Evolutionary conservation across 2,329 filamentous ascomycete genomes (phyloP).

Genomic region (Exophiala lecanii-corni): DNA sequence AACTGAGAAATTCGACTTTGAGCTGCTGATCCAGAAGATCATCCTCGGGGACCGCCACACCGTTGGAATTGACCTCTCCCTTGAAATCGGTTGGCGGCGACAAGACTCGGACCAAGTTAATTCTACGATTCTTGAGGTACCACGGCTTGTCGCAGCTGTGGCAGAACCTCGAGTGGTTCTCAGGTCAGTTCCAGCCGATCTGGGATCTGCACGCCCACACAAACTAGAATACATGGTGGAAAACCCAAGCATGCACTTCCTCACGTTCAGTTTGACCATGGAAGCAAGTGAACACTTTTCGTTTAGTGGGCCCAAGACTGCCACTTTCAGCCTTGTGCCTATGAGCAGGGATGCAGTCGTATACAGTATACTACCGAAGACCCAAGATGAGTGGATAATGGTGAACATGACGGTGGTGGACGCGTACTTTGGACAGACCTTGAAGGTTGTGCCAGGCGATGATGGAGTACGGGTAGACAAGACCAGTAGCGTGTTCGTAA

Average conservation of each 20-base stretch:
- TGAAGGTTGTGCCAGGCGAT: slow-evolving; percentile 69
- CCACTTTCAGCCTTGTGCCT: slow-evolving; percentile 74
- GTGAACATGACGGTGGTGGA: slow-evolving; percentile 76
- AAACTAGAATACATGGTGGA: slow-evolving; percentile 65
- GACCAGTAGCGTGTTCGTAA: slow-evolving; percentile 32
- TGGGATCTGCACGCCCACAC: slow-evolving; percentile 1
- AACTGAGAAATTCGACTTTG: slow-evolving; percentile 68
- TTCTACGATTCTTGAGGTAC: slow-evolving; percentile 67
- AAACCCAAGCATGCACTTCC: slow-evolving; percentile 89
- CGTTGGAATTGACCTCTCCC: slow-evolving; percentile 66
- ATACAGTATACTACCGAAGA: slow-evolving; percentile 68
- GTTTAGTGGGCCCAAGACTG: slow-evolving; percentile 82
- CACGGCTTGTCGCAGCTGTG: slow-evolving; percentile 73
- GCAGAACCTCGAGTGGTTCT: slow-evolving; percentile 78
- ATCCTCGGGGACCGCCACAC: slow-evolving; percentile 77
- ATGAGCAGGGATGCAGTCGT: slow-evolving; percentile 69
- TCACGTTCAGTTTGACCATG: slow-evolving; percentile 89
- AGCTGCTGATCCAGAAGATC: slow-evolving; percentile 68
- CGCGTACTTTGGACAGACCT: slow-evolving; percentile 86
- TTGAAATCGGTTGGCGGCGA: slow-evolving; percentile 75
- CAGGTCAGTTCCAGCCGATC: slow-evolving; percentile 4
- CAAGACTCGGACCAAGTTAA: slow-evolving; percentile 44
- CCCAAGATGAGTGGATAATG: slow-evolving; percentile 56
- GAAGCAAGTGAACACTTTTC: slow-evolving; percentile 89
- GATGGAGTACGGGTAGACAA: slow-evolving; percentile 60